These are phyloP conservation scores for Trichoderma lentiforme DNA, from an alignment of 2,329 filamentous ascomycete genomes.

Conservation along the genomic window DNA sequence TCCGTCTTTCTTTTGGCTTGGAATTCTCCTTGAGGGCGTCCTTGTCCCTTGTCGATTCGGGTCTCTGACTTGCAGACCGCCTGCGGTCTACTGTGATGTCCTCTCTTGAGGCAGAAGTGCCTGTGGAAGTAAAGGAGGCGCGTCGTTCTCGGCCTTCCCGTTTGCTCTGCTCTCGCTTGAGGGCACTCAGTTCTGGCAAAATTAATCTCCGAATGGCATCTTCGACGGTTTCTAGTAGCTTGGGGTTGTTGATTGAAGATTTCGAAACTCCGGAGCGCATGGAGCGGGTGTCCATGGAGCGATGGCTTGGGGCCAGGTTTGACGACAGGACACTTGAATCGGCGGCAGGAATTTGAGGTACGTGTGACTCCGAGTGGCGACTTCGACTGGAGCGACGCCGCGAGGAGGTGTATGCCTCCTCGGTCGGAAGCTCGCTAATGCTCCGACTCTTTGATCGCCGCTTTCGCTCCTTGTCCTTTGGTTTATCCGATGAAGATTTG, in stretches of 20 bases:
- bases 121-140: slow-evolving; percentile 60
- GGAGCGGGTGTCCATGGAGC: slow-evolving; percentile 54
- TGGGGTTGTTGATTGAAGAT: slow-evolving; percentile 88
- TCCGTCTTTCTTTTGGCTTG: slow-evolving; percentile 43
- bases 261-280: slow-evolving; percentile 51
- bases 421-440: slow-evolving; percentile 45
- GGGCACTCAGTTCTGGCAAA: slow-evolving; percentile 82
- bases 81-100: slow-evolving; percentile 58
- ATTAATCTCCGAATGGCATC: slow-evolving; percentile 89
- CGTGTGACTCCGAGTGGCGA: slow-evolving; percentile 47
- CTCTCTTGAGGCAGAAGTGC: slow-evolving; percentile 52
- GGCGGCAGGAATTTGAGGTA: slow-evolving; percentile 49
- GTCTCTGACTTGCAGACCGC: slow-evolving; percentile 57
- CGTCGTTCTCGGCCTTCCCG: slow-evolving; percentile 58
- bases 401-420: slow-evolving; percentile 43
- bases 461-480: slow-evolving; percentile 51
- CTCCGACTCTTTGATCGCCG: slow-evolving; percentile 48
- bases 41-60: slow-evolving; percentile 52
- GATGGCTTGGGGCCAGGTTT: slow-evolving; percentile 51
- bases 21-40: slow-evolving; percentile 53
- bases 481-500: slow-evolving; percentile 37
- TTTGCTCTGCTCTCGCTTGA: slow-evolving; percentile 86
- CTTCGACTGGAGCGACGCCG: slow-evolving; percentile 50
- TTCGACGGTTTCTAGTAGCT: slow-evolving; percentile 85
- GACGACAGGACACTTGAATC: slow-evolving; percentile 56